Base-by-base conservation (phyloP, 2,329 filamentous ascomycete species). In the Cladosporium sp. region DNA sequence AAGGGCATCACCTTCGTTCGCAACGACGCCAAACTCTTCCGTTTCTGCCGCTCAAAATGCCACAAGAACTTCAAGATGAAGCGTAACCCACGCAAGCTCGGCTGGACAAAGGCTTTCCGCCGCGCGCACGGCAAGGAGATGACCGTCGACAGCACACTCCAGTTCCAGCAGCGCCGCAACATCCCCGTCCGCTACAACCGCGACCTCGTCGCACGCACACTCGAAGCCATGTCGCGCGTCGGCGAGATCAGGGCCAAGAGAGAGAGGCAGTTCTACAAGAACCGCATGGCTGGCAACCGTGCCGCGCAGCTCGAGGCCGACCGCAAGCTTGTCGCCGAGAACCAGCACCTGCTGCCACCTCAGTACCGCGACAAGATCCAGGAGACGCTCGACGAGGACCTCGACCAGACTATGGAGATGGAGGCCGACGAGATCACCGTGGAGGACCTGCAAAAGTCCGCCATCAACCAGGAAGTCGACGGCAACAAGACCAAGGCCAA, bases 31-130 rank as follows among this genome's bases (percentile, higher is more conserved):
- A 82, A 83, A 66, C 73, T 80, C 62, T 88, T 88, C 74, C 79
- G 82, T 55, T 89, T 88, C 76, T 88, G 86, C 78, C 82, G 85
- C 51, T 82, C 78, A 50, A 86, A 86, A 80, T 86, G 83, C 75
- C 86, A 88, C 76, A 87, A 86, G 67, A 80, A 80, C 70, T 96
- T 95, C 85, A 94, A 95, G 79, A 96, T 96, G 90, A 96, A 96
- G 88, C 88, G 94, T 66, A 97, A 97, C 79, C 92, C 93, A 37
- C 87, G 93, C 74, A 96, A 97, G 66, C 85, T 97, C 68, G 94
- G 92, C 77, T 97, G 93, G 94, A 97, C 93, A 63, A 96, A 97
- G 82, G 87, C 90, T 55, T 93, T 92, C 83, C 88, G 92, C 71
- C 88, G 88, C 73, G 85, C 88, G 17, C 88, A 89, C 59, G 90